These are phyloP conservation scores for Leavenworthia alabamica DNA, from an alignment of 345 rosid genomes.

Conservation along the genomic window DNA sequence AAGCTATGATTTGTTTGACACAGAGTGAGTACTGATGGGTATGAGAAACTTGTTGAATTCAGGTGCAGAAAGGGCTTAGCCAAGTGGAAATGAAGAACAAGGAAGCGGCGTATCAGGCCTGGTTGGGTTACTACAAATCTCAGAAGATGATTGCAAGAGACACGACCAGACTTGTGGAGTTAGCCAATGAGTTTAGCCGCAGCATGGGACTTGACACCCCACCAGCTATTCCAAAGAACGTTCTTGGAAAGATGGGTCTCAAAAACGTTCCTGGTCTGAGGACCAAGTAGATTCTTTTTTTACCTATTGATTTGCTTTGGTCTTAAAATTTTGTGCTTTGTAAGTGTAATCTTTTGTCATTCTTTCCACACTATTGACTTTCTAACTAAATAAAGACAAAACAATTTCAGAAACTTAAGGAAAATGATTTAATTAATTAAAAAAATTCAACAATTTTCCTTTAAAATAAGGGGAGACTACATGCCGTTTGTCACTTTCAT, in stretches of 20 bases:
- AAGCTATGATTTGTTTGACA: neutral
- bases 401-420: neutral
- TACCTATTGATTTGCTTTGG: neutral
- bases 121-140: slow-evolving; percentile 97
- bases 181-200: slow-evolving; percentile 88
- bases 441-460: neutral
- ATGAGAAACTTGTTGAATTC: slow-evolving; percentile 17
- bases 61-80: slow-evolving; percentile 73
- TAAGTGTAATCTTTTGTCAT: slow-evolving; percentile 13
- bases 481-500: neutral
- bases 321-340: neutral
- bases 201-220: slow-evolving; percentile 88
- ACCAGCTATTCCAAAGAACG: slow-evolving; percentile 69
- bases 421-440: neutral
- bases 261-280: slow-evolving; percentile 82
- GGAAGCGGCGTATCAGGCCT: slow-evolving; percentile 89
- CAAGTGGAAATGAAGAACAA: slow-evolving; percentile 81
- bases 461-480: neutral
- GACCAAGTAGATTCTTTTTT: slow-evolving; percentile 38
- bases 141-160: slow-evolving; percentile 64
- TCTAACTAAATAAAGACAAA: neutral
- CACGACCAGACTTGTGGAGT: slow-evolving; percentile 71
- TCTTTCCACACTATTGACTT: neutral
- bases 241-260: slow-evolving; percentile 93
- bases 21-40: neutral